phyloP scores from a whole-genome alignment of 2,329 filamentous ascomycete species.

The Clonostachys chloroleuca region DNA sequence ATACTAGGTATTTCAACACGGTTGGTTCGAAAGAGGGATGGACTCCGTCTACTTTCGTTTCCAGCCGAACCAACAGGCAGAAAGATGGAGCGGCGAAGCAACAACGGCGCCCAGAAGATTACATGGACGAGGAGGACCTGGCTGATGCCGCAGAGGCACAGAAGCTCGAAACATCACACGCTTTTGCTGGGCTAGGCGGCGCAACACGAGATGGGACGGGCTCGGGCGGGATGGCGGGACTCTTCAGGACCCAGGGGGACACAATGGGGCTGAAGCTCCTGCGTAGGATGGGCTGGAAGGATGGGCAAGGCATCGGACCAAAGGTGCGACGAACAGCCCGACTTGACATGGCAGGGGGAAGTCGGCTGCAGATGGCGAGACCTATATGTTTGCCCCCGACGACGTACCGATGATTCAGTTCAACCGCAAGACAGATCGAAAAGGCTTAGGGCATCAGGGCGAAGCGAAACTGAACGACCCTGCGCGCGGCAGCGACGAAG shows the following conservation, averaged over 20 bases:
- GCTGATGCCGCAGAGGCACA: slow-evolving; percentile 79
- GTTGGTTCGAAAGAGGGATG: slow-evolving; percentile 98
- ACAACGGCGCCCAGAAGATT: slow-evolving; percentile 76
- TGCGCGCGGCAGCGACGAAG: slow-evolving; percentile 31
- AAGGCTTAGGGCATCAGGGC: slow-evolving; percentile 64
- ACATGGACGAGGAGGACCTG: slow-evolving; percentile 97
- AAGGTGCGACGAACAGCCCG: slow-evolving; percentile 74
- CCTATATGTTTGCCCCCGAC: slow-evolving; percentile 80
- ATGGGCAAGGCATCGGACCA: slow-evolving; percentile 88
- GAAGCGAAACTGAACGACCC: slow-evolving; percentile 43
- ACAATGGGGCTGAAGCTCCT: slow-evolving; percentile 84
- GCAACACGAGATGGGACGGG: slow-evolving; percentile 46
- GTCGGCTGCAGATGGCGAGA: slow-evolving; percentile 31
- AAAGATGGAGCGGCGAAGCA: slow-evolving; percentile 51
- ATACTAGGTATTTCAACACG: slow-evolving; percentile 86
- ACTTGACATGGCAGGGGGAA: slow-evolving; percentile 43
- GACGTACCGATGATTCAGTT: slow-evolving; percentile 68
- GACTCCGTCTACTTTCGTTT: slow-evolving; percentile 88
- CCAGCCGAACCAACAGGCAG: slow-evolving; percentile 74
- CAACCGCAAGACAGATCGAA: slow-evolving; percentile 60
- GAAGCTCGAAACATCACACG: slow-evolving; percentile 66
- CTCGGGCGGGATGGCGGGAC: slow-evolving; percentile 55
- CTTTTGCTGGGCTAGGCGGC: slow-evolving; percentile 72
- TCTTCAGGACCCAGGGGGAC: slow-evolving; percentile 70
- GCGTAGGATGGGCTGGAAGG: slow-evolving; percentile 92